Conservation (phyloP, 148 eudicot genomes). For the Chenopodium quinoa region DNA sequence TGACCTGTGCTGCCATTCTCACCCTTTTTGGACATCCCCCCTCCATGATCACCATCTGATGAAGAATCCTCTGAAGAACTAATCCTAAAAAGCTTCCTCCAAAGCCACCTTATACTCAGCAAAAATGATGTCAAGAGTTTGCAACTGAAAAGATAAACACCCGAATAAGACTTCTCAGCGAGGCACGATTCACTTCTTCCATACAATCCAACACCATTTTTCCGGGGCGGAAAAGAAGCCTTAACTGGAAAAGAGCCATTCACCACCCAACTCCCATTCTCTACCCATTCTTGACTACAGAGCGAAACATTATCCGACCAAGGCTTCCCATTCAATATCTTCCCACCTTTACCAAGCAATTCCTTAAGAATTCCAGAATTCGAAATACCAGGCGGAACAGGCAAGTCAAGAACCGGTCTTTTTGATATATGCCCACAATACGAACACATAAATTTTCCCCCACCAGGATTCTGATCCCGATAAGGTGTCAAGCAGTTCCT, state of each 20-base stretch:
- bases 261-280: slow-evolving; percentile 71
- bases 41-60: slow-evolving; percentile 52
- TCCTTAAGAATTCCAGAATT: slow-evolving; percentile 80
- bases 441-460: slow-evolving; percentile 91
- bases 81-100: slow-evolving; percentile 72
- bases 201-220: slow-evolving; percentile 45
- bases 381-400: slow-evolving; percentile 63
- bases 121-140: slow-evolving; percentile 50
- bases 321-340: slow-evolving; percentile 66
- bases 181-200: slow-evolving; percentile 57
- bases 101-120: slow-evolving; percentile 60
- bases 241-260: slow-evolving; percentile 60
- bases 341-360: slow-evolving; percentile 88
- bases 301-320: slow-evolving; percentile 75
- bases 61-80: slow-evolving; percentile 66
- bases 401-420: slow-evolving; percentile 90
- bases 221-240: slow-evolving; percentile 44
- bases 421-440: slow-evolving; percentile 96
- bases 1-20: slow-evolving; percentile 62
- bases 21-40: slow-evolving; percentile 52
- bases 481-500: slow-evolving; percentile 91
- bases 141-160: slow-evolving; percentile 47
- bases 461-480: slow-evolving; percentile 91
- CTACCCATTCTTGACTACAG: slow-evolving; percentile 79
- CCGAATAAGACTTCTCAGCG: slow-evolving; percentile 65